Percentiles rank a stretch among this genome's conserved stretches.
Evolutionary conservation across 192 early-diverging fungal genomes (phyloP).

Genomic region (Gorgonomyces haynaldii): DNA sequence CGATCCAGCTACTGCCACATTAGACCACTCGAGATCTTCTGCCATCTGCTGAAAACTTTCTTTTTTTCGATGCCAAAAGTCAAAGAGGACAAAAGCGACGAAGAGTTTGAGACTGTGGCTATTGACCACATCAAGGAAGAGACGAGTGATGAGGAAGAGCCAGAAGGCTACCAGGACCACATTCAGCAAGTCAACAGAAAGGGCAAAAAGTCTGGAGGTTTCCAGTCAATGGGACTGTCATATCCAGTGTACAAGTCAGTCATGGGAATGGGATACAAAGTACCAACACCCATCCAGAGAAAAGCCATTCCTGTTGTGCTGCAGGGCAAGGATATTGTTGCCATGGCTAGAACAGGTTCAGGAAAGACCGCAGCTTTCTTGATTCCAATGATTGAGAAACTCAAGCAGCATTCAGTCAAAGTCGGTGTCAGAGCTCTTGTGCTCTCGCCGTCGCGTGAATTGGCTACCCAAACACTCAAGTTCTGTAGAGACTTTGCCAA

Average conservation of each 20-base stretch:
- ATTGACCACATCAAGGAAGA: no score
- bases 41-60: no score
- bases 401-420: conserved; percentile 81
- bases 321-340: conserved; percentile 87
- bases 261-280: conserved; percentile 86
- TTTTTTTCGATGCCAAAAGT: no score
- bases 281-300: conserved; percentile 98
- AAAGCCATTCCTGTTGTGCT: conserved; percentile 86
- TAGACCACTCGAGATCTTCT: no score
- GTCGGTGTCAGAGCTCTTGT: conserved; percentile 54
- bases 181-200: conserved; percentile 68
- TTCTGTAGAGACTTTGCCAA: conserved; percentile 85
- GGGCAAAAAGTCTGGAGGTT: conserved; percentile 92
- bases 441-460: conserved; percentile 88
- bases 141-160: conserved; percentile 13
- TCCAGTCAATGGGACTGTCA: conserved; percentile 93
- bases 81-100: no score
- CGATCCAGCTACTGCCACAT: no score
- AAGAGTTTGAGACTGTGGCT: no score
- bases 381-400: conserved; percentile 80
- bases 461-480: conserved; percentile 93
- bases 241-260: conserved; percentile 75
- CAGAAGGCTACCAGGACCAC: conserved; percentile 7
- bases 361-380: conserved; percentile 95
- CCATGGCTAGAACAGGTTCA: conserved; percentile 96